phyloP scores from a whole-genome alignment of 139 green algal species.

The Chlamydomonas incerta region DNA sequence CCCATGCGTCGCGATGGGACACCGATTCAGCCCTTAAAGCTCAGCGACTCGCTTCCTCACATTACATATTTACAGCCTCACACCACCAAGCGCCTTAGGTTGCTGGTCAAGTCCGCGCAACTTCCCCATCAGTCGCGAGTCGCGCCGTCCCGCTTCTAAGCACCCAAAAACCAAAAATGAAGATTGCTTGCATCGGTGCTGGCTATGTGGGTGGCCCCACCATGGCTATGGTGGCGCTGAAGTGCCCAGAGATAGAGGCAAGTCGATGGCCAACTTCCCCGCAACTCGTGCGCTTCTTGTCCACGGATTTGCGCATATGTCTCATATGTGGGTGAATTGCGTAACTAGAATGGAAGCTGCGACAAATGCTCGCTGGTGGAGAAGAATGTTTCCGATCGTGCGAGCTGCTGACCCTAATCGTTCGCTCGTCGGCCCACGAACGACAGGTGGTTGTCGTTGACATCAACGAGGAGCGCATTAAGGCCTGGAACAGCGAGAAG shows the following conservation, averaged over 20 bases:
- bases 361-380: no score
- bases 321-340: no score
- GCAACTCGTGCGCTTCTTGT: background rate
- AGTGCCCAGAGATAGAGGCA: conserved; percentile 96
- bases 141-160: no score
- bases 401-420: background rate
- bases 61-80: no score
- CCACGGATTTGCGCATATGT: no score
- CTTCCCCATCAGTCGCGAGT: background rate
- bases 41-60: no score
- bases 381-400: background rate
- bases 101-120: background rate
- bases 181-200: conserved; percentile 87
- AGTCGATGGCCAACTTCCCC: background rate
- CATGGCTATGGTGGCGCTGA: conserved; percentile 95
- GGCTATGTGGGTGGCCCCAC: conserved; percentile 92
- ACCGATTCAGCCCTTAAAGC: no score
- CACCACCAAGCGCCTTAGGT: no score
- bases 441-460: conserved; percentile 36
- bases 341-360: no score
- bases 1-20: no score
- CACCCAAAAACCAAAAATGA: conserved; percentile 20
- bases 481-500: conserved; percentile 96
- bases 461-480: conserved; percentile 63
- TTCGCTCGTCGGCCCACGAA: background rate